Percentiles rank a stretch among this genome's conserved stretches.
Conservation (phyloP, 2,329 filamentous ascomycete species). For the Claviceps sp. region DNA sequence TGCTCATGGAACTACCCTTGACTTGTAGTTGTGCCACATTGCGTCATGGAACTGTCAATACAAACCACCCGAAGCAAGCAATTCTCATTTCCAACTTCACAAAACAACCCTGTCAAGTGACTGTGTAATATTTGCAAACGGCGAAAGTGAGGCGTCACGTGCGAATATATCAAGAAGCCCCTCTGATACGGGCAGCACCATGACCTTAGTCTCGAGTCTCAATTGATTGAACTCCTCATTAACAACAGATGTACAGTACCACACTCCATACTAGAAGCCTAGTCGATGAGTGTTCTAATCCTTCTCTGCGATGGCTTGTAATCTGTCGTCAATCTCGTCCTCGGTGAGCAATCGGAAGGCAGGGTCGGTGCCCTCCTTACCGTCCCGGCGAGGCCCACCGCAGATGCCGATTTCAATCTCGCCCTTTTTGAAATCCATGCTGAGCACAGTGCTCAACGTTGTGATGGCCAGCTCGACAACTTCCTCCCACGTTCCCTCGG, state of each 20-base stretch:
- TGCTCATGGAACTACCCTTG: too few relatives aligned
- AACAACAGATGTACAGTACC: neutral
- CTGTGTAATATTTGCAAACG: neutral
- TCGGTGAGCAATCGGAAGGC: conserved; percentile 83
- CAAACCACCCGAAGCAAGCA: neutral
- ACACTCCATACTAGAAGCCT: neutral
- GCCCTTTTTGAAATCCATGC: conserved; percentile 99
- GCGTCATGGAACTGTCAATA: neutral
- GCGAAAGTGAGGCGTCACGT: neutral
- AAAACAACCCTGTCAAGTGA: neutral
- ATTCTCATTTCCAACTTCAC: neutral
- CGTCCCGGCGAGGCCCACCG: conserved; percentile 71
- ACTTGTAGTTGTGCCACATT: neutral
- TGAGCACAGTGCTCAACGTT: conserved; percentile 87
- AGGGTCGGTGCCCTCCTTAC: conserved; percentile 66
- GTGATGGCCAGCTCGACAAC: conserved; percentile 95
- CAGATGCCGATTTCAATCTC: conserved; percentile 98
- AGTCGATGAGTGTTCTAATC: conserved; percentile 45
- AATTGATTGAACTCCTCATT: neutral
- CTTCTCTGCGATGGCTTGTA: conserved; percentile 98
- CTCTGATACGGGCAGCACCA: neutral
- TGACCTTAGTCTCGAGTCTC: neutral
- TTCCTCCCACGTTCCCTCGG: conserved; percentile 88
- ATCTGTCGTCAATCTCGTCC: conserved; percentile 94
- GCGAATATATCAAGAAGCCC: neutral